Evolutionary conservation across 2,329 filamentous ascomycete genomes (phyloP).

Genomic region (Cordyceps farinosa): DNA sequence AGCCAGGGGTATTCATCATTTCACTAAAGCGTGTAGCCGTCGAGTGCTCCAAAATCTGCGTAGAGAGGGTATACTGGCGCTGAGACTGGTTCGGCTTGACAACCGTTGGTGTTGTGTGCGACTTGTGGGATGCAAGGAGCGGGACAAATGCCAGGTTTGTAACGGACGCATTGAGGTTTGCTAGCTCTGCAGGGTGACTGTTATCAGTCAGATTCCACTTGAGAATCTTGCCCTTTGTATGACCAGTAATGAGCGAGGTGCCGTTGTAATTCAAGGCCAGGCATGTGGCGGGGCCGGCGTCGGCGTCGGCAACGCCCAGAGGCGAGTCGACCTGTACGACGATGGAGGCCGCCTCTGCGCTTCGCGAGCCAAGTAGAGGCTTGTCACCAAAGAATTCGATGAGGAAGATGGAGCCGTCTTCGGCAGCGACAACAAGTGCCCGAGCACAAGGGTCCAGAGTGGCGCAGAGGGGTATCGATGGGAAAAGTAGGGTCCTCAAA

Average conservation of each 20-base stretch:
- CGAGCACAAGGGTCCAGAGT: conserved; percentile 79
- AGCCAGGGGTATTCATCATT: conserved; percentile 45
- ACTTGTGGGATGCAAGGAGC: conserved; percentile 42
- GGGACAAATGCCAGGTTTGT: conserved; percentile 76
- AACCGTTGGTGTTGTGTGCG: conserved; percentile 53
- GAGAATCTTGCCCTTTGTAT: conserved; percentile 72
- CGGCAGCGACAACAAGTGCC: conserved; percentile 75
- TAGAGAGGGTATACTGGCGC: conserved; percentile 61
- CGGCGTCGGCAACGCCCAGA: conserved; percentile 55
- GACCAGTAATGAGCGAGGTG: conserved; percentile 74
- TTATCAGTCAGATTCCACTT: conserved; percentile 75
- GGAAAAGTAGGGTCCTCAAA: conserved; percentile 78
- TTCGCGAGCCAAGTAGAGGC: conserved; percentile 51
- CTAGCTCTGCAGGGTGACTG: conserved; percentile 62
- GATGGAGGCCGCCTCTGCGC: conserved; percentile 52
- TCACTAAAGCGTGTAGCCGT: conserved; percentile 39
- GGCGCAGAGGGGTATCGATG: conserved; percentile 67
- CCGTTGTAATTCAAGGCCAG: conserved; percentile 78
- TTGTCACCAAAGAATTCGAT: conserved; percentile 66
- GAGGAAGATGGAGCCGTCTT: conserved; percentile 75
- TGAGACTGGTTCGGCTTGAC: conserved; percentile 76
- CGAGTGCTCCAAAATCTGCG: conserved; percentile 53
- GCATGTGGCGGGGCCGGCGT: conserved; percentile 64
- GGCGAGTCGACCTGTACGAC: conserved; percentile 53
- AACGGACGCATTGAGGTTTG: conserved; percentile 74